These are phyloP conservation scores for Cercospora zeae-maydis DNA, from an alignment of 2,329 filamentous ascomycete genomes.

Conservation along the genomic window DNA sequence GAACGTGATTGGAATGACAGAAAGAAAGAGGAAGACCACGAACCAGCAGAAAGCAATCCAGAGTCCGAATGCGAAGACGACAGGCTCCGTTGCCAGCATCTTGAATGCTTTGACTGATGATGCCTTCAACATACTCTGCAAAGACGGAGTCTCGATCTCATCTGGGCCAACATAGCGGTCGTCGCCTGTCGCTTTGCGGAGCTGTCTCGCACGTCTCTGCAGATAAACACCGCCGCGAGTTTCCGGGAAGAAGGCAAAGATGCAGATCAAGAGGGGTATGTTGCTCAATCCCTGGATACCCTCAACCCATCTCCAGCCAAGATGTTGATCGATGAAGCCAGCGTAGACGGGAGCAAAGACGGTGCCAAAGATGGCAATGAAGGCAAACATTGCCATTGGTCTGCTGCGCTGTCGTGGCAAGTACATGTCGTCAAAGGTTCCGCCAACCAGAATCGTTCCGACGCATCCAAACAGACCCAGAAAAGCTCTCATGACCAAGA, in stretches of 20 bases:
- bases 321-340: constrained; percentile 52
- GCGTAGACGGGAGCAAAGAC: constrained; percentile 54
- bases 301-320: constrained; percentile 56
- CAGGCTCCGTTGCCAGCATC: constrained; percentile 50
- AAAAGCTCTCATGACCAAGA: constrained; percentile 47
- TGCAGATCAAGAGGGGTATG: constrained; percentile 46
- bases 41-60: constrained; percentile 55
- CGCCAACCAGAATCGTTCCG: constrained; percentile 50
- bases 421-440: constrained; percentile 52
- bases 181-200: constrained; percentile 49
- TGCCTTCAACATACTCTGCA: constrained; percentile 47
- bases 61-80: constrained; percentile 50
- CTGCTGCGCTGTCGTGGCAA: constrained; percentile 44
- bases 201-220: constrained; percentile 48
- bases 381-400: constrained; percentile 50
- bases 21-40: constrained; percentile 54
- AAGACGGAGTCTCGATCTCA: constrained; percentile 50
- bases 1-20: constrained; percentile 51
- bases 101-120: constrained; percentile 52
- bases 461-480: constrained; percentile 51
- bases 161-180: constrained; percentile 50
- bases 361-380: constrained; percentile 51
- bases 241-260: constrained; percentile 46
- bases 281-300: constrained; percentile 53
- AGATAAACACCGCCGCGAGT: constrained; percentile 49